Evolutionary conservation across 345 rosid species (phyloP).

Genomic region (Ceriops tagal): DNA sequence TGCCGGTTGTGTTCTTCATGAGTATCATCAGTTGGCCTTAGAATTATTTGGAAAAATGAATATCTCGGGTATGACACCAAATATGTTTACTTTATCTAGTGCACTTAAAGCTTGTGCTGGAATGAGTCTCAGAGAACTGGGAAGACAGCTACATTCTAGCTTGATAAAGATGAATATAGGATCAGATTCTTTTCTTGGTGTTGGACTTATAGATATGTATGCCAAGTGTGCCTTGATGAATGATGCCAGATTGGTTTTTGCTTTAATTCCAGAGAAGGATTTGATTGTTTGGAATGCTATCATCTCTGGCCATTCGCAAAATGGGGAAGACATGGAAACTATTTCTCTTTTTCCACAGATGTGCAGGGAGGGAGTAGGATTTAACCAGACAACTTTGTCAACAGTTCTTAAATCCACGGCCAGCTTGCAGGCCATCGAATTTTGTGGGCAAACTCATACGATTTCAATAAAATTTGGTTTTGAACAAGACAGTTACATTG

Average conservation of each 20-base stretch:
- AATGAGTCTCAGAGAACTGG: slow-evolving; percentile 33
- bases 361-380: slow-evolving; percentile 36
- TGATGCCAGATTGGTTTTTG: slow-evolving; percentile 41
- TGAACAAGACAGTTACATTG: slow-evolving; percentile 38
- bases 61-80: slow-evolving; percentile 36
- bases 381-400: slow-evolving; percentile 54
- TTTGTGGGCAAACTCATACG: slow-evolving; percentile 48
- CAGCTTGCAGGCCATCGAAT: slow-evolving; percentile 27
- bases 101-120: slow-evolving; percentile 55
- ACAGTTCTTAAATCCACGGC: slow-evolving; percentile 53
- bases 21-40: slow-evolving; percentile 34
- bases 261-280: slow-evolving; percentile 42
- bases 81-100: slow-evolving; percentile 53
- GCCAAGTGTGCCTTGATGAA: slow-evolving; percentile 38
- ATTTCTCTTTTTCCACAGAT: slow-evolving; percentile 41
- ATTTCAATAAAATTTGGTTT: slow-evolving; percentile 44
- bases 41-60: slow-evolving; percentile 40
- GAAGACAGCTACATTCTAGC: slow-evolving; percentile 47
- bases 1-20: slow-evolving; percentile 55
- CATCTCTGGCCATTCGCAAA: slow-evolving; percentile 52
- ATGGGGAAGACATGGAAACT: slow-evolving; percentile 45
- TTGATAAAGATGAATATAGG: slow-evolving; percentile 41
- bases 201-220: slow-evolving; percentile 60
- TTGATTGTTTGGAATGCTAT: slow-evolving; percentile 56
- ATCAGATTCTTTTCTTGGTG: slow-evolving; percentile 45